A percentile compares a stretch with the other conserved stretches of the same genome.
These are phyloP conservation scores for Uromyces viciae-fabae DNA, from an alignment of 1,284 basidiomycete genomes.

Conservation along the genomic window DNA sequence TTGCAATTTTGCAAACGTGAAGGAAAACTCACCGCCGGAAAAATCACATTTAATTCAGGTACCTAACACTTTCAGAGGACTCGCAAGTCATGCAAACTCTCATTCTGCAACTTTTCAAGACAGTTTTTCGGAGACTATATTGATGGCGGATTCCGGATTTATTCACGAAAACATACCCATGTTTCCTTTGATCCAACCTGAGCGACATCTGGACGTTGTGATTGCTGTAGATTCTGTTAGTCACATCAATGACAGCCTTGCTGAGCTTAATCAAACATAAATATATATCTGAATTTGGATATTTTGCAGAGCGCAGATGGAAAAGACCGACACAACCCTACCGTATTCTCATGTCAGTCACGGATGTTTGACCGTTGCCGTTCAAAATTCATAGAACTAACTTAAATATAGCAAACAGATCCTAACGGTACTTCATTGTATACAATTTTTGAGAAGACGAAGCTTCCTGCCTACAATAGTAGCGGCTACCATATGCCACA, in stretches of 20 bases:
- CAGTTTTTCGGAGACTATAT: slow-evolving; percentile 12
- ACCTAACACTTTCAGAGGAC: slow-evolving; percentile 34
- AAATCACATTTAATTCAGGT: neutral
- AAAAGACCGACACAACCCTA: neutral
- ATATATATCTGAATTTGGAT: neutral
- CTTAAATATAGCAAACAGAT: slow-evolving; percentile 23
- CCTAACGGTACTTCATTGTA: slow-evolving; percentile 41
- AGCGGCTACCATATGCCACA: slow-evolving; percentile 37
- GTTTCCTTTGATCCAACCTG: slow-evolving; percentile 41
- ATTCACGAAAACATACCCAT: slow-evolving; percentile 34
- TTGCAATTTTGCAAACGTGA: neutral
- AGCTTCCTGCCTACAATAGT: slow-evolving; percentile 11
- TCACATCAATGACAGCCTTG: neutral
- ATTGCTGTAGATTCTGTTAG: slow-evolving; percentile 41
- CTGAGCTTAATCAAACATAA: neutral
- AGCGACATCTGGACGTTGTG: slow-evolving; percentile 32
- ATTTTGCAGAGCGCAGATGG: slow-evolving; percentile 2
- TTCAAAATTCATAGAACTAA: neutral
- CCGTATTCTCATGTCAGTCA: neutral
- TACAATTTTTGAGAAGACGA: slow-evolving; percentile 19
- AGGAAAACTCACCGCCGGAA: neutral
- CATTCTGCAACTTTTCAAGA: neutral
- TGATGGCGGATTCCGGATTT: slow-evolving; percentile 42
- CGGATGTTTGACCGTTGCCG: neutral
- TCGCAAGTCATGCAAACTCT: neutral